Evolutionary conservation across 129 eudicot genomes (phyloP), one percentile per base, ranked within the genome.

Genomic region (Flaveria trinervia): DNA sequence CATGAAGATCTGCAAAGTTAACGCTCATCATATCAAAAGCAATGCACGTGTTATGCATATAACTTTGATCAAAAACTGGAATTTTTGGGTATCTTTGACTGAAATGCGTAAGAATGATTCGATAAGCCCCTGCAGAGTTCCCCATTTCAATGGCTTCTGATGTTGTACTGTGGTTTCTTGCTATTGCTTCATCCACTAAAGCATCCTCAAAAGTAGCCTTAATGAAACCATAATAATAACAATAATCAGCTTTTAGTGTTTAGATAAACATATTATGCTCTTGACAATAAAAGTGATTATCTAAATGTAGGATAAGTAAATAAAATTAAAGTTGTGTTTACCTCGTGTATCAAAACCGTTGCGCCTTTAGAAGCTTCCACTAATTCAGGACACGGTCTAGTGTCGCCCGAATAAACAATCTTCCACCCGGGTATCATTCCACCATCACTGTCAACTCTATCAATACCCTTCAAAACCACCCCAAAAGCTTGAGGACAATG

Each of bases 21-120:
- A 93, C 82, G 41, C 98, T 93, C 98, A 93, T 93, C 96, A 93
- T 41, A 80, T 93, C 98, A 17, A 93, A 93, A 30, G 89, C 98
- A 54, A 93, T 85, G 86, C 97, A 86, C 0, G 96, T 90, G 7
- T 93, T 93, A 72, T 88, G 95, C 92, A 77, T 84, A 77, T 88
- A 88, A 43, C 65, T 49, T 80, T 93, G 88, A 20, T 88, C 91
- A 60, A 93, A 87, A 25, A 90, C 89, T 26, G 97, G 98, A 60
- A 93, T 90, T 72, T 93, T 93, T 0, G 98, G 97, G 79, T 93
- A 93, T 80, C 98, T 75, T 46, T 93, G 98, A 77, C 98, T 93
- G 91, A 93, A 93, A 82, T 90, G 98, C 1, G 98, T 90, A 2
- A 93, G 97, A 13, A 93, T 87, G 46, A 88, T 82, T 7, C 98